Conservation (phyloP, 1,284 basidiomycete genomes). For the Fomitopsis palustris region DNA sequence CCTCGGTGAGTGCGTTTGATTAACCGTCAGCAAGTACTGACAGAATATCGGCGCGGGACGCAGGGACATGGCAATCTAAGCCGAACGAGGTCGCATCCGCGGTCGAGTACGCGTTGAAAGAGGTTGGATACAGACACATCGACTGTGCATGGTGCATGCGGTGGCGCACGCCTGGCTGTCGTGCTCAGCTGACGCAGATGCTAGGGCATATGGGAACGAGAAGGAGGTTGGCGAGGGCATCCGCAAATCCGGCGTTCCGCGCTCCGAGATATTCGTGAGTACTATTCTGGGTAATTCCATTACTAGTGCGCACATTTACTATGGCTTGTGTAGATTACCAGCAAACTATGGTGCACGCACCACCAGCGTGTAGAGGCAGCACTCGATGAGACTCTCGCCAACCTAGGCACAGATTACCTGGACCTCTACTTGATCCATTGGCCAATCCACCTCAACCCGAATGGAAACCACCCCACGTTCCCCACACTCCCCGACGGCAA, state of each 20-base stretch:
- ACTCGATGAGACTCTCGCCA: slow-evolving; percentile 68
- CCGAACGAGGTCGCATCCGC: slow-evolving; percentile 67
- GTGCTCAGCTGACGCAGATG: not conserved
- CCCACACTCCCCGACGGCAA: slow-evolving; percentile 66
- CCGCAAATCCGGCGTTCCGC: slow-evolving; percentile 70
- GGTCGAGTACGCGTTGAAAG: slow-evolving; percentile 71
- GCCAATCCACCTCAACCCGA: slow-evolving; percentile 75
- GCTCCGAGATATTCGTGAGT: slow-evolving; percentile 79
- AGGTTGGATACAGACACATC: slow-evolving; percentile 74
- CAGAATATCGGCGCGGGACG: not conserved
- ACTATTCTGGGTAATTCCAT: slow-evolving; percentile 11
- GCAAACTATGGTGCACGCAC: slow-evolving; percentile 71
- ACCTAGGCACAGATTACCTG: slow-evolving; percentile 76
- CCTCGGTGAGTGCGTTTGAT: slow-evolving; percentile 45
- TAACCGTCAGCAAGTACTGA: not conserved
- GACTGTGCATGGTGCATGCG: slow-evolving; percentile 68
- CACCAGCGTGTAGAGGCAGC: slow-evolving; percentile 73
- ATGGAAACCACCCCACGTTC: slow-evolving; percentile 70
- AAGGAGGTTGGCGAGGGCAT: slow-evolving; percentile 85
- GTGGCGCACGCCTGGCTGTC: not conserved
- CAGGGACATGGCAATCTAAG: slow-evolving; percentile 80
- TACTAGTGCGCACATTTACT: not conserved
- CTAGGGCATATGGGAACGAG: slow-evolving; percentile 71
- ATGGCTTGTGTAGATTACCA: slow-evolving; percentile 49
- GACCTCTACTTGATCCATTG: slow-evolving; percentile 82